Percentiles rank a stretch among this genome's conserved stretches.
Evolutionary conservation across 2,329 filamentous ascomycete species (phyloP).

Genomic region (Teratosphaeria nubilosa): DNA sequence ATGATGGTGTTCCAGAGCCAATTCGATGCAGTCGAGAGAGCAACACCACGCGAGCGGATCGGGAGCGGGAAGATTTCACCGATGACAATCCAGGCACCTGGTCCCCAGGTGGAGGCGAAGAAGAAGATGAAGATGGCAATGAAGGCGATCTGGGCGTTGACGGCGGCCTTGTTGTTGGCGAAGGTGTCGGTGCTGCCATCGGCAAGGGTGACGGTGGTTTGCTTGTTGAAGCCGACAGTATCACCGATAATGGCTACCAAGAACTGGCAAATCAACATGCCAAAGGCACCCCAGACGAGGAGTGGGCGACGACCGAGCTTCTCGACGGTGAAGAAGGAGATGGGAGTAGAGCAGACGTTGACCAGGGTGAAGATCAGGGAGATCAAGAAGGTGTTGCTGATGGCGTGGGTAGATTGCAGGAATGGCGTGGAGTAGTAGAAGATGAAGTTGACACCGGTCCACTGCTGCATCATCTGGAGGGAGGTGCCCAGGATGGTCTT

Average conservation of each 20-base stretch:
- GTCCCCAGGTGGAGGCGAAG: slow-evolving; percentile 84
- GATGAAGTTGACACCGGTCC: slow-evolving; percentile 77
- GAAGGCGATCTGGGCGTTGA: slow-evolving; percentile 67
- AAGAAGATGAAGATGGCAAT: slow-evolving; percentile 90
- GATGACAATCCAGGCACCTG: slow-evolving; percentile 61
- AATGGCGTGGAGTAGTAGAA: slow-evolving; percentile 60
- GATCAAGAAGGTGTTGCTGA: slow-evolving; percentile 70
- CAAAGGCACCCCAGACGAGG: slow-evolving; percentile 65
- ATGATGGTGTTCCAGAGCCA: slow-evolving; percentile 59
- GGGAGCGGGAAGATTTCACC: slow-evolving; percentile 86
- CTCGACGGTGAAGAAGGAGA: slow-evolving; percentile 84
- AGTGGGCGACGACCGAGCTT: slow-evolving; percentile 69
- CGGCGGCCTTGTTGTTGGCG: slow-evolving; percentile 30
- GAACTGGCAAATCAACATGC: slow-evolving; percentile 83
- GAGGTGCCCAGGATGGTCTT: slow-evolving; percentile 38
- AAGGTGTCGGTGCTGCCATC: slow-evolving; percentile 32
- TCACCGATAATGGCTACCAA: slow-evolving; percentile 61
- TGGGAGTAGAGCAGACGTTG: slow-evolving; percentile 74
- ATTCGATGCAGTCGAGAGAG: slow-evolving; percentile 77
- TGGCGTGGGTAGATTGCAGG: slow-evolving; percentile 63
- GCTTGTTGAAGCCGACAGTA: slow-evolving; percentile 28
- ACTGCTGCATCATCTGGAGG: slow-evolving; percentile 43
- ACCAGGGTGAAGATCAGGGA: slow-evolving; percentile 78
- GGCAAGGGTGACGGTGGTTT: slow-evolving; percentile 19
- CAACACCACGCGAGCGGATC: slow-evolving; percentile 80